Percentiles rank a stretch among this genome's conserved stretches.
Conservation (phyloP, 2,329 filamentous ascomycete genomes). For the Phialophora verrucosa region DNA sequence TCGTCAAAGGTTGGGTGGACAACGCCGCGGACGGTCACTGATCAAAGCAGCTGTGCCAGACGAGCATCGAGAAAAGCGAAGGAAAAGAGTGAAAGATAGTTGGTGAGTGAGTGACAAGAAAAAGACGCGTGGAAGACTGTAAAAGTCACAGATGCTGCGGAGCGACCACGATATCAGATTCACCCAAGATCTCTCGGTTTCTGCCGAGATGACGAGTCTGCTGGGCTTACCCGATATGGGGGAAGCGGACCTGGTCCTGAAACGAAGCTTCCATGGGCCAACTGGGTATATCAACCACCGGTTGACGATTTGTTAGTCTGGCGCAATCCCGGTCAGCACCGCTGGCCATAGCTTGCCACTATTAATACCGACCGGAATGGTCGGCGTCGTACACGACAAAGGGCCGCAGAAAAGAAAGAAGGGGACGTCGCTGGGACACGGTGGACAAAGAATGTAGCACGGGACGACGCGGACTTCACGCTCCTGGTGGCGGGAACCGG, state of each 20-base stretch:
- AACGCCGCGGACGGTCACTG: slow-evolving; percentile 3
- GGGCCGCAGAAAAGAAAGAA: slow-evolving; percentile 5
- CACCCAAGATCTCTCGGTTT: slow-evolving; percentile 14
- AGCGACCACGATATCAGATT: slow-evolving; percentile 12
- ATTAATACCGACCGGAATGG: slow-evolving; percentile 17
- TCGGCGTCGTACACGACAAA: slow-evolving; percentile 19
- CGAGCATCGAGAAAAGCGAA: slow-evolving; percentile 1
- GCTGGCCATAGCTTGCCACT: slow-evolving; percentile 10
- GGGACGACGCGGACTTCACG: not conserved
- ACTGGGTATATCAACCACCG: not conserved
- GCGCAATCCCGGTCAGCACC: not conserved
- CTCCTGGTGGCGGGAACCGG: not conserved
- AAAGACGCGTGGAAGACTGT: not conserved
- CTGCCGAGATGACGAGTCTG: slow-evolving; percentile 14
- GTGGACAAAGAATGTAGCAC: slow-evolving; percentile 1
- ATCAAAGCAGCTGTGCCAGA: slow-evolving; percentile 12
- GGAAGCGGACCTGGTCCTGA: slow-evolving; percentile 11
- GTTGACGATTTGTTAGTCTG: not conserved
- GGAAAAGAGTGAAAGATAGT: slow-evolving; percentile 5
- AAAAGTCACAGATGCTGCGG: not conserved
- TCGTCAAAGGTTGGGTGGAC: slow-evolving; percentile 10
- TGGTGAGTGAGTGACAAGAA: slow-evolving; percentile 4
- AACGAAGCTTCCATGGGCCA: slow-evolving; percentile 9
- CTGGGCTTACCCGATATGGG: not conserved
- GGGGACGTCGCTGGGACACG: not conserved